Evolutionary conservation across 495 filamentous ascomycete species (phyloP), one percentile per base, ranked within the genome.

Genomic region (Lophium mytilinum): DNA sequence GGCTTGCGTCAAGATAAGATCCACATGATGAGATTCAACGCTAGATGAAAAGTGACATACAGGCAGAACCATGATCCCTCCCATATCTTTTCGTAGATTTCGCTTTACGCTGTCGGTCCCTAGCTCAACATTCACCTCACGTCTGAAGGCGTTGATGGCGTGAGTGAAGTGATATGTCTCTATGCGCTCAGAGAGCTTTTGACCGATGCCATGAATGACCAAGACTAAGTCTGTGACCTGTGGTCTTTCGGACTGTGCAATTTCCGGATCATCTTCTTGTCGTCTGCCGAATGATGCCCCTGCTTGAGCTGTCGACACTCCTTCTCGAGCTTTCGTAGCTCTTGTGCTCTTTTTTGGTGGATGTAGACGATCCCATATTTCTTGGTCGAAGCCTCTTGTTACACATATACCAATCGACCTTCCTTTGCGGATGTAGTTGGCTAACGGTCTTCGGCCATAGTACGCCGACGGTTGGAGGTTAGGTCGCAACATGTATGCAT

Each of bases 101-200:
- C 81, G 77, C 71, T 81, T 86, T n/a, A 95, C 85, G 7, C 75
- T 75, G 9, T 85, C 80, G 52, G 77, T 88, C 37, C 81, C 81
- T 24, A 95, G 77, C 66, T 97, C 92, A 48, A 92, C 76, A 60
- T 96, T 95, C 47, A 97, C 75, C 11, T 84, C 78, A 53, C 91
- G 81, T n/a, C 93, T 82, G 56, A 98, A 90, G 0, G 84, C 78
- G 63, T 96, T 96, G 65, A 96, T 91, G 3, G 88, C 86, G 67
- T 96, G 90, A 0, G 93, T 97, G 66, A 98, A 98, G 65, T 96
- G 87, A 62, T 88, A 98, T 68, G 89, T 96, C 67, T 97, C 93
- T 48, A 98, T 86, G 14, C 91, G 79, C 63, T 98, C 90, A 0
- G 90, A 93, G n/a, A 97, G 75, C 66, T 97, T 96, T 68, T 98